Conservation (phyloP, 495 filamentous ascomycete genomes). For the Xylaria bambusicola region DNA sequence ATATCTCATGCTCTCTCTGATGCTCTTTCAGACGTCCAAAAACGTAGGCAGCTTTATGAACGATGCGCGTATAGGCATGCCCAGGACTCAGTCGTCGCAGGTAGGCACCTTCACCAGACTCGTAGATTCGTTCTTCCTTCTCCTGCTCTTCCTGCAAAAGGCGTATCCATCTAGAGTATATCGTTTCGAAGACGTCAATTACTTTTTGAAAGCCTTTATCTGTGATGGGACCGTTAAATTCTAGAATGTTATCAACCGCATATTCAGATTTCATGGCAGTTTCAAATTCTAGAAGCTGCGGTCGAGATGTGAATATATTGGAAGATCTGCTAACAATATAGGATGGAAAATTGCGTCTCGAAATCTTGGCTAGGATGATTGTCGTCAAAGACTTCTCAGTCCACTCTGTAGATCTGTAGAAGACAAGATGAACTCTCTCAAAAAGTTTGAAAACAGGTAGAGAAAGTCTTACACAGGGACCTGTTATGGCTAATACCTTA, state of each 20-base stretch:
- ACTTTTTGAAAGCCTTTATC: constrained; percentile 62
- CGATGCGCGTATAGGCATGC: constrained; percentile 90
- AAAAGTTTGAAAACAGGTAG: constrained; percentile 77
- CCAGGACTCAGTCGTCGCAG: constrained; percentile 88
- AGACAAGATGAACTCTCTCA: constrained; percentile 91
- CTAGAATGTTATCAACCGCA: constrained; percentile 78
- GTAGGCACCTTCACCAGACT: constrained; percentile 85
- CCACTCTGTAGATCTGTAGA: constrained; percentile 96
- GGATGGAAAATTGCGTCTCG: constrained; percentile 80
- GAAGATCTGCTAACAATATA: constrained; percentile 89
- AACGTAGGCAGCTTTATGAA: constrained; percentile 80
- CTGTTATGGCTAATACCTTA: constrained; percentile 80
- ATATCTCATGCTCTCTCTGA: constrained; percentile 71
- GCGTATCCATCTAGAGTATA: constrained; percentile 77
- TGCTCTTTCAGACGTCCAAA: constrained; percentile 82
- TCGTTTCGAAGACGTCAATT: constrained; percentile 68
- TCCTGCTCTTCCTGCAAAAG: constrained; percentile 75
- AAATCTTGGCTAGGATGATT: constrained; percentile 89
- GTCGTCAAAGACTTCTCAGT: constrained; percentile 95
- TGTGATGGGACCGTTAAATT: constrained; percentile 76
- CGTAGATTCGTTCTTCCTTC: constrained; percentile 79
- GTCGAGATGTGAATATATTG: constrained; percentile 81
- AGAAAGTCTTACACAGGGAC: constrained; percentile 81
- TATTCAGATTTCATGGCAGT: constrained; percentile 81
- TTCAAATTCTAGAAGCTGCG: constrained; percentile 83